Evolutionary conservation across 805 yeast species (phyloP), one percentile per base, ranked within the genome.

Genomic region (Starmerella asiatica): DNA sequence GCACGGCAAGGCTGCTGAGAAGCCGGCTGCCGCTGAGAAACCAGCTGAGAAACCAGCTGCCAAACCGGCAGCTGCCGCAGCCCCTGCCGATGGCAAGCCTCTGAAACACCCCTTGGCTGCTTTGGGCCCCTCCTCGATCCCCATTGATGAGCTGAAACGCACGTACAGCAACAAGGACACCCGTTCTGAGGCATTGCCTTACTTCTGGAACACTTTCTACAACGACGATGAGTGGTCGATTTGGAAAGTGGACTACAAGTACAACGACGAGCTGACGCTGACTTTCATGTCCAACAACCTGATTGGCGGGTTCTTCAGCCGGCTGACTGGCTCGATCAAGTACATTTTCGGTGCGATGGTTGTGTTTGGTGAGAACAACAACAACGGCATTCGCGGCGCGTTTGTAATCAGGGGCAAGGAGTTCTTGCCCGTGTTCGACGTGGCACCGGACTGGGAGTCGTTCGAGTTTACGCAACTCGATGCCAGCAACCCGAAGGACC

Each of bases 361-460:
- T 56, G 97, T 91, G 54, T 88, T 81, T 70, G 98, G 98, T 68
- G 96, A 82, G 72, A 84, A 85, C 85, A 88, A 85, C 80, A 71
- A 79, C 79, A 88, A 88, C 69, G 97, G 96, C 71, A 86, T 88
- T 62, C 69, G 82, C 55, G 96, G 94, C 71, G 93, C 79, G 60
- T 79, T 88, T 73, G 67, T 91, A 59, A 78, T 88, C 59, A 85
- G 97, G 71, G 98, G 98, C 57, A 83, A 88, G 67, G 94, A 88
- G 47, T 67, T 56, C 60, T 73, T 55, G 42, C 94, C 96, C 64
- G 98, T 95, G 49, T 84, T 88, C 60, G 81, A 88, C 51, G 97
- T 91, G 64, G 98, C 97, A 60, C 96, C 98, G 65, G 98, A 91
- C 69, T 85, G 94, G 93, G 97, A 88, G 70, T 83, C 95, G 36